Evolutionary conservation across 2,329 filamentous ascomycete genomes (phyloP), one percentile per base, ranked within the genome.

Genomic region (Teratosphaeria destructans): DNA sequence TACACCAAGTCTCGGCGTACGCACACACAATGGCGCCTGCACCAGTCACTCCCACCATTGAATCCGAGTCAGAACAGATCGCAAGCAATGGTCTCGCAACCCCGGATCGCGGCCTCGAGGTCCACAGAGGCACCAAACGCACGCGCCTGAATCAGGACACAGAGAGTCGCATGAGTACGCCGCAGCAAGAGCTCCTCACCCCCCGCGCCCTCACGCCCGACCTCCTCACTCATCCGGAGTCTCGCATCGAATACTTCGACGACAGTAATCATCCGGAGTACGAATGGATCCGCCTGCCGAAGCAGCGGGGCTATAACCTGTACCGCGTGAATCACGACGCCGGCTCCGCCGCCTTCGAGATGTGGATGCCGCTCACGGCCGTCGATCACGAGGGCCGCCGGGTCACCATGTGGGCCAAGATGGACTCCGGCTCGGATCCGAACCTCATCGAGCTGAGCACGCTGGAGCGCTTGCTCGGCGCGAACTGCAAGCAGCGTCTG

Each of bases 391-490:
- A 65, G 35, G 59, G 58, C 7, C 56, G 57, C 29, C 23, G 59
- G 37, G 65, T 63, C n/a, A 59, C 61, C 11, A 58, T 67, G 59
- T 65, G 60, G 62, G 66, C 66, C 19, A 65, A 63, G 57, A 60
- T 65, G 59, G 66, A 67, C 56, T 65, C 66, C 1, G 66, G 64
- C 14, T 60, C 66, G 1, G 61, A 63, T 47, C 59, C 56, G 52
- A 67, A 65, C 57, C 59, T 64, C 49, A 67, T 67, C 35, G 64
- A 64, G 54, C 56, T 35, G 26, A 63, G 59, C 43, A 64, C 63
- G 7, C 53, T 62, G 23, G 37, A 59, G 23, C 39, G 43, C 2
- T 39, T 64, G 5, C 37, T 62, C 5, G 62, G 61, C 43, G 12
- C 54, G 8, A 39, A 39, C 6, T 11, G 23, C 2, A 49, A 34